Conservation (phyloP, 805 yeast species). For the Schwanniomyces occidentalis region DNA sequence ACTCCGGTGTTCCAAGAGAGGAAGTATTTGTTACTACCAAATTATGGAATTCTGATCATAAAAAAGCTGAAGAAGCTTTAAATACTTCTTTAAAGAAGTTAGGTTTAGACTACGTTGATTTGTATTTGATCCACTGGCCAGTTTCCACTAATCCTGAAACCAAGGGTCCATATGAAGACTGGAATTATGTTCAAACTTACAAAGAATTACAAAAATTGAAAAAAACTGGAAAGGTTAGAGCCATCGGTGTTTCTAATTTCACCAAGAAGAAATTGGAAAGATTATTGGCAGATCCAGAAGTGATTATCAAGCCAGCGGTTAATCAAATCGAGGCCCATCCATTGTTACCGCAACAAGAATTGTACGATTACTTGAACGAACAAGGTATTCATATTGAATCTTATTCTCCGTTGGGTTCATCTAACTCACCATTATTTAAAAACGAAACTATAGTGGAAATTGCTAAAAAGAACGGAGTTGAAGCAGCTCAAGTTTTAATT, state of each 20-base stretch:
- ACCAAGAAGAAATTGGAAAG: conserved; percentile 44
- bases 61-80: conserved; percentile 50
- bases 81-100: conserved; percentile 58
- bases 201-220: conserved; percentile 40
- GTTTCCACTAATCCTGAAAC: conserved; percentile 10
- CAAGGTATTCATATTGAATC: conserved; percentile 34
- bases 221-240: conserved; percentile 34
- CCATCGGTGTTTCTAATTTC: conserved; percentile 63
- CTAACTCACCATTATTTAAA: conserved; percentile 35
- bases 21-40: conserved; percentile 70
- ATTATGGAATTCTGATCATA: conserved; percentile 55
- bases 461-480: conserved; percentile 31
- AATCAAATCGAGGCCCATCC: conserved; percentile 50
- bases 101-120: conserved; percentile 71
- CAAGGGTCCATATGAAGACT: conserved; percentile 16
- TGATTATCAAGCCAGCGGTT: conserved; percentile 45
- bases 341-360: conserved; percentile 55
- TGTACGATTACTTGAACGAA: conserved; percentile 51
- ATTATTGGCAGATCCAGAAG: conserved; percentile 39
- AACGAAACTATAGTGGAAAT: conserved; percentile 26
- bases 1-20: conserved; percentile 60
- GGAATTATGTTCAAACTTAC: conserved; percentile 41
- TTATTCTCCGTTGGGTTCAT: conserved; percentile 36
- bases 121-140: conserved; percentile 82
- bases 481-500: conserved; percentile 36